These are phyloP conservation scores for Leucaena leucocephala DNA, from an alignment of 306 rosid genomes.

Conservation along the genomic window DNA sequence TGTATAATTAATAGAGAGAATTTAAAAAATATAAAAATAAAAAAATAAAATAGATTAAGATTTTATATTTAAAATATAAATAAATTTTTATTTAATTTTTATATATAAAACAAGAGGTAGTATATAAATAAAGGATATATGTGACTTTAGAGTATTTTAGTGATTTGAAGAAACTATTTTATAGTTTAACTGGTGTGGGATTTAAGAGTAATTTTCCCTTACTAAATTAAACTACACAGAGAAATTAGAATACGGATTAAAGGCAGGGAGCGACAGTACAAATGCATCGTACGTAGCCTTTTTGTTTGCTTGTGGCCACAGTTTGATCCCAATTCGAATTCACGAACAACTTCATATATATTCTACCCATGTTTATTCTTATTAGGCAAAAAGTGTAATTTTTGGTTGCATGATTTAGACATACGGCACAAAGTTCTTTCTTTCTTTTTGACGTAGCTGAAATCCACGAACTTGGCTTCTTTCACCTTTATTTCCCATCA, in stretches of 20 bases:
- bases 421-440: neutral
- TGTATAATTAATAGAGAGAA: no score
- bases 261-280: neutral
- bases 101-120: no score
- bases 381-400: neutral
- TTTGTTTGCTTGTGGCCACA: neutral
- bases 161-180: no score
- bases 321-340: neutral
- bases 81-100: no score
- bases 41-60: no score
- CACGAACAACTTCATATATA: neutral
- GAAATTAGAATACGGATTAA: neutral
- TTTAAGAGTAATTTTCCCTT: no score
- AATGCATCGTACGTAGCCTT: neutral
- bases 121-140: no score
- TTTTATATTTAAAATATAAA: no score
- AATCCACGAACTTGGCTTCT: neutral
- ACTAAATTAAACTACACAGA: neutral
- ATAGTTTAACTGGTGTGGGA: no score
- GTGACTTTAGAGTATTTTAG: no score
- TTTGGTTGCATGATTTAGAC: neutral
- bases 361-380: neutral
- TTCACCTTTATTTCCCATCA: conserved; percentile 14
- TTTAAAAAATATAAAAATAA: no score
- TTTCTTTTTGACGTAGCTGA: neutral